Evolutionary conservation across 345 rosid genomes (phyloP), one percentile per base, ranked within the genome.

Genomic region (Luvunga scandens): DNA sequence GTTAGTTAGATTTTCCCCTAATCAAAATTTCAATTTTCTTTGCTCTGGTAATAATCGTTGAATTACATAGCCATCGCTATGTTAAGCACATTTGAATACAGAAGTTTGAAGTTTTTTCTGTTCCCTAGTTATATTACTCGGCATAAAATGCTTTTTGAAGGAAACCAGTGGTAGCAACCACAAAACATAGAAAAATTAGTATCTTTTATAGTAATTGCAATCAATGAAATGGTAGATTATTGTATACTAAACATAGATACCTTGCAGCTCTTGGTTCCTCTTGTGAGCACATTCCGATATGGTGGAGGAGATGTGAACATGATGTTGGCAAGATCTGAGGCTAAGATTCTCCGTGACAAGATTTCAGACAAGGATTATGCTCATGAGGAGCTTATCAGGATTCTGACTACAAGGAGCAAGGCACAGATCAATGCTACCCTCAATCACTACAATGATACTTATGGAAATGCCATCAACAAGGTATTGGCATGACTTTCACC

Each of bases 311-410:
- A 93, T 79, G 92, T 93, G 64, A 91, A 91, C 82, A 73, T 84
- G 87, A 82, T 69, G 38, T 73, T 94, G 66, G 98, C 98, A 25
- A 91, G 81, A 66, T 84, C 90, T 0, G 98, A 95, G 86, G 97
- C 98, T 71, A 91, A 94, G 92, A 84, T 83, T 78, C 95, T 95
- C 56, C 91, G 86, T 75, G 92, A 90, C 82, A 91, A 91, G 87
- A 86, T 95, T 70, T 81, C 87, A 12, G 92, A 88, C 60, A 90
- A 93, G 83, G 90, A 87, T 63, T 91, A 93, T 75, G 78, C 27
- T 82, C 91, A 93, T 74, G 98, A 95, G 28, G 98, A 94, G 74
- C 75, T 95, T 82, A 90, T 90, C 80, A 84, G 98, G 84, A 93
- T 95, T 81, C 75, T 95, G 79, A 78, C 92, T 18, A 91, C 98